Percentiles rank a stretch among this genome's conserved stretches.
These are phyloP conservation scores for Pythium rhizo-oryzae DNA, from an alignment of 352 stramenopile genomes.

Conservation along the genomic window DNA sequence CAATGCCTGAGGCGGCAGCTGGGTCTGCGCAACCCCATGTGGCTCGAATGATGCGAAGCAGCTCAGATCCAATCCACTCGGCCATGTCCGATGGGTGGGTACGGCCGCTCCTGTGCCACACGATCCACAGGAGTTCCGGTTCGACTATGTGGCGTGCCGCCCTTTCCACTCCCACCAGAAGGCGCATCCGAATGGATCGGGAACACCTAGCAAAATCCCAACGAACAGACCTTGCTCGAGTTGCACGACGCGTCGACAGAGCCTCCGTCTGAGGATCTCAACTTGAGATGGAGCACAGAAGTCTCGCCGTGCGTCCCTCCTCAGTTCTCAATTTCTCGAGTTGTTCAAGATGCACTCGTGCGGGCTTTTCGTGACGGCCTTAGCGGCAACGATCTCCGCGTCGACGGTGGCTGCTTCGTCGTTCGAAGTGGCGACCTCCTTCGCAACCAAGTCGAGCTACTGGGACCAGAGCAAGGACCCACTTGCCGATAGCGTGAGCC, in stretches of 20 bases:
- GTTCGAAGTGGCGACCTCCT: conserved; percentile 27
- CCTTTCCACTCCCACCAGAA: conserved; percentile 6
- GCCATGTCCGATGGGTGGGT: background rate
- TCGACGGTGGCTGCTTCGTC: background rate
- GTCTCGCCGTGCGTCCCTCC: background rate
- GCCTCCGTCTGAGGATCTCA: too few relatives aligned
- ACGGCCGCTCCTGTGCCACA: background rate
- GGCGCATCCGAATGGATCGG: background rate
- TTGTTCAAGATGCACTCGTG: background rate
- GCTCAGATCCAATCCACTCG: background rate
- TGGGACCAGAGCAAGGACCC: conserved; percentile 27
- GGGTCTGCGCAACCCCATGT: too few relatives aligned
- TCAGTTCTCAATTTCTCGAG: background rate
- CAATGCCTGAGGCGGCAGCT: too few relatives aligned
- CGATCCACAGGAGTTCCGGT: background rate
- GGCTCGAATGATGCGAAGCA: too few relatives aligned
- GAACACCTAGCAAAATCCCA: background rate
- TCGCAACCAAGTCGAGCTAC: conserved; percentile 32
- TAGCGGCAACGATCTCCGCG: background rate
- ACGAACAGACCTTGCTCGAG: too few relatives aligned
- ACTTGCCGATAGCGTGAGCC: background rate
- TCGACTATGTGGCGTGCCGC: background rate
- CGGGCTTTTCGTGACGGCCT: background rate
- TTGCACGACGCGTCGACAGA: too few relatives aligned
- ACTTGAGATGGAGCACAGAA: too few relatives aligned